Conservation (phyloP, 1,139 yeast genomes). For the Candida pseudocylindracea region DNA sequence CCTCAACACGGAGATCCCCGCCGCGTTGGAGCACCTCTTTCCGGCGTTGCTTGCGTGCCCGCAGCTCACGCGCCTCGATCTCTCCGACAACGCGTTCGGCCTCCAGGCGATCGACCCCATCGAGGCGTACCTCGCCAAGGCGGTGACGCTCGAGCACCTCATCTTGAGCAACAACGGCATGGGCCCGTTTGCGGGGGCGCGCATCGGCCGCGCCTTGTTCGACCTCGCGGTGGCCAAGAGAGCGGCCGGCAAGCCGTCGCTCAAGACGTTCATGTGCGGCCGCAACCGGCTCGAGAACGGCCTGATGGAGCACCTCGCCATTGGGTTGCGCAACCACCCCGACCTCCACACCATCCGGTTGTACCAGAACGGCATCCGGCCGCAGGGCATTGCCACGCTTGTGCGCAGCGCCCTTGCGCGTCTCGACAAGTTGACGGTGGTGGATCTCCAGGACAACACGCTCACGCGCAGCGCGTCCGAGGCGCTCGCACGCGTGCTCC, state of each 20-base stretch:
- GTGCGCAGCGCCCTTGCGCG: slow-evolving; percentile 47
- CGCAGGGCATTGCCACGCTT: slow-evolving; percentile 65
- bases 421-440: slow-evolving; percentile 35
- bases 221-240: slow-evolving; percentile 46
- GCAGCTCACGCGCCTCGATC: slow-evolving; percentile 47
- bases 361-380: slow-evolving; percentile 94
- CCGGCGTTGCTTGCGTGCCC: slow-evolving; percentile 53
- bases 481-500: slow-evolving; percentile 39
- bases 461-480: slow-evolving; percentile 57
- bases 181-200: slow-evolving; percentile 94
- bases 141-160: slow-evolving; percentile 63
- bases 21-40: slow-evolving; percentile 47
- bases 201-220: slow-evolving; percentile 73
- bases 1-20: slow-evolving; percentile 84
- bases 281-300: slow-evolving; percentile 94
- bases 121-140: slow-evolving; percentile 55
- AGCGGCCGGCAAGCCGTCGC: slow-evolving; percentile 17
- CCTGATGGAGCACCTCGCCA: slow-evolving; percentile 55
- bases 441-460: slow-evolving; percentile 91
- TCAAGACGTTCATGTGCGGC: slow-evolving; percentile 82
- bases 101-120: slow-evolving; percentile 84
- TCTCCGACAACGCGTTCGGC: slow-evolving; percentile 93
- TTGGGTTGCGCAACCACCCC: slow-evolving; percentile 56
- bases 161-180: slow-evolving; percentile 86
- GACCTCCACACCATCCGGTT: slow-evolving; percentile 54